These are phyloP conservation scores for Ogataea methylovora DNA, from an alignment of 805 yeast genomes.

Conservation along the genomic window DNA sequence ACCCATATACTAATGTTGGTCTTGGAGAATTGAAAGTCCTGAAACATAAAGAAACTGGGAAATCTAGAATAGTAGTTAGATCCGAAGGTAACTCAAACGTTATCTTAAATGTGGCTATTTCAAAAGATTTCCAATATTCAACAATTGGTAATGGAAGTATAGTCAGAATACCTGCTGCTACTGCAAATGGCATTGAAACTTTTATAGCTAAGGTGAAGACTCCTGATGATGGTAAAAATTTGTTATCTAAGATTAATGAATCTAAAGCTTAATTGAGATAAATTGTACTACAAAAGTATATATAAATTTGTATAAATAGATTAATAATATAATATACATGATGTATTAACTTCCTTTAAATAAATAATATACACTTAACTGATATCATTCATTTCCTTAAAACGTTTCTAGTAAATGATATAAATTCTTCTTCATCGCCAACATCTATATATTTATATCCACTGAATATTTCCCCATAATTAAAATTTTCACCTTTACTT, in stretches of 20 bases:
- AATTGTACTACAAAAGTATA: slow-evolving; percentile 1
- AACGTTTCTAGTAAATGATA: slow-evolving; percentile 31
- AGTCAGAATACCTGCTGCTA: slow-evolving; percentile 61
- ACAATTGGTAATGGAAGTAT: slow-evolving; percentile 57
- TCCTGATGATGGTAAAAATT: slow-evolving; percentile 53
- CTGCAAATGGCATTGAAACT: slow-evolving; percentile 52
- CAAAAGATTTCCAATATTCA: slow-evolving; percentile 51
- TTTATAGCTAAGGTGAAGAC: slow-evolving; percentile 75
- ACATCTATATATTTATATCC: slow-evolving; percentile 34
- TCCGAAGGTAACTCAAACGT: slow-evolving; percentile 86
- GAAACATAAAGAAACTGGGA: slow-evolving; percentile 48
- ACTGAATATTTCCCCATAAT: not conserved
- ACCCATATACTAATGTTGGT: slow-evolving; percentile 58
- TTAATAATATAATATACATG: not conserved
- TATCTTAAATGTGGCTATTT: slow-evolving; percentile 58
- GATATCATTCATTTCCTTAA: slow-evolving; percentile 17
- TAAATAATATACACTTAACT: not conserved
- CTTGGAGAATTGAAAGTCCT: slow-evolving; percentile 77
- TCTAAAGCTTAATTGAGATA: slow-evolving; percentile 21
- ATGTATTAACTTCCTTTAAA: not conserved
- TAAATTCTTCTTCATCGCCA: slow-evolving; percentile 44
- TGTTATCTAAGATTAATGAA: slow-evolving; percentile 26
- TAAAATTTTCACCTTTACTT: slow-evolving; percentile 7
- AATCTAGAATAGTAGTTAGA: slow-evolving; percentile 68
- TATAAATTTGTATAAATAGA: not conserved